Base-by-base conservation (phyloP, 1,139 yeast species). In the Tardiomyces digboiensis region DNA sequence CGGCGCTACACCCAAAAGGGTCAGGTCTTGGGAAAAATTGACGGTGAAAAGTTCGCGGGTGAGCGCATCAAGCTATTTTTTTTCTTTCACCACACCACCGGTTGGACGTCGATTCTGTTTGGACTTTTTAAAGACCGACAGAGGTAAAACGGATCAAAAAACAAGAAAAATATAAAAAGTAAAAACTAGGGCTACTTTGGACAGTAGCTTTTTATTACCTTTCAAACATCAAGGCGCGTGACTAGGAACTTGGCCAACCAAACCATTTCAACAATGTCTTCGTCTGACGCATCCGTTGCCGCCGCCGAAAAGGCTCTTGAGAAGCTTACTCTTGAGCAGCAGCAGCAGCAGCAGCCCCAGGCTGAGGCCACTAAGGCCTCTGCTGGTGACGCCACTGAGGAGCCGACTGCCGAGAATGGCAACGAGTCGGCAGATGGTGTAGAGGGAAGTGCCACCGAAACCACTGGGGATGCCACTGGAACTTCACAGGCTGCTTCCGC, bases 271-370 rank as follows among this genome's bases (percentile, higher is more conserved):
- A 8, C 33, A 16, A 26, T 26, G 33, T 26, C 33, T 26, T 26
- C 33, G 33, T 26, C 33, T 26, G 67, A 61, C 60, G 66, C 65
- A 44, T 61, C 67, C 51, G 66, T 64, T 50, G 55, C 64, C 42
- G 62, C 66, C 44, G 66, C 66, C 52, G 66, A 65, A 49, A 59
- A 61, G 60, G 65, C 68, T 50, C 54, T 64, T 45, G 66, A 64
- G 52, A 57, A 62, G 54, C 61, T 64, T 47, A 53, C 62, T 43
- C 52, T 64, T 46, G 61, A 60, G 46, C 19, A 33, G 37, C 33
- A 26, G 33, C 33, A 26, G 33, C 33, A 26, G 33, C 33, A 26
- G 33, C 33, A 26, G 33, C 33, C 5, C 16, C 8, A n/a, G 5
- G 33, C 33, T 8, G 10, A 22, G 26, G 33, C 33, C 14, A 16